Evolutionary conservation across 768 basidiomycete genomes (phyloP), one percentile per base, ranked within the genome.

Genomic region (Boletellus sp.): DNA sequence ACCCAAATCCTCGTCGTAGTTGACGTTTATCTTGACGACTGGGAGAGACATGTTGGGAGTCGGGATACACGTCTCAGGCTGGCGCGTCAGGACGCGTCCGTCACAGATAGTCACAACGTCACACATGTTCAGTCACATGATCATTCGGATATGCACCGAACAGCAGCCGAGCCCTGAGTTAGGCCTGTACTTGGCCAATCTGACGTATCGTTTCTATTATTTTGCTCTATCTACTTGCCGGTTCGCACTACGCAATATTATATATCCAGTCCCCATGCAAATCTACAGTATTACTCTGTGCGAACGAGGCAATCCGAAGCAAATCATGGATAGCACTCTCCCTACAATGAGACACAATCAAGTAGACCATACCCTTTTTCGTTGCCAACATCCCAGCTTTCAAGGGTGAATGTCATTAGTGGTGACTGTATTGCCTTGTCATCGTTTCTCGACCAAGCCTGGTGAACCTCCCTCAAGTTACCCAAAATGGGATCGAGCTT

Each of bases 1-100:
- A 84, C 90, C 81, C 71, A 86, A 81, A 61, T 93, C 91, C 3
- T 76, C 77, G 20, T 79, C 79, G 62, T 92, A 93, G 56, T 79
- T 74, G 62, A 90, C 73, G 47, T 76, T 63, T 56, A 85, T 75
- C 61, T 77, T 78, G 55, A 80, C 66, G 32, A 80, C 77, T 24
- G 81, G 78, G 35, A 88, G 73, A 47, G 87, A 80, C 86, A 89
- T 88, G 62, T 34, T 42, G n/a, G 34, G 54, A 44, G 54, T 60
- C 44, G 33, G 40, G 35, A 57, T 49, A 22, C 23, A 42, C 32
- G 42, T 32, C 22, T 12, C 9, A 28, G 3, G 48, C 52, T n/a
- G n/a, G n/a, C 60, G 61, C 58, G 67, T 23, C 49, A 49, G 50
- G 42, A 48, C 61, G 67, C 60, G 66, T 57, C 45, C 12, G 66